phyloP scores from a whole-genome alignment of 2,329 filamentous ascomycete genomes.

The Stagonosporopsis tanaceti region DNA sequence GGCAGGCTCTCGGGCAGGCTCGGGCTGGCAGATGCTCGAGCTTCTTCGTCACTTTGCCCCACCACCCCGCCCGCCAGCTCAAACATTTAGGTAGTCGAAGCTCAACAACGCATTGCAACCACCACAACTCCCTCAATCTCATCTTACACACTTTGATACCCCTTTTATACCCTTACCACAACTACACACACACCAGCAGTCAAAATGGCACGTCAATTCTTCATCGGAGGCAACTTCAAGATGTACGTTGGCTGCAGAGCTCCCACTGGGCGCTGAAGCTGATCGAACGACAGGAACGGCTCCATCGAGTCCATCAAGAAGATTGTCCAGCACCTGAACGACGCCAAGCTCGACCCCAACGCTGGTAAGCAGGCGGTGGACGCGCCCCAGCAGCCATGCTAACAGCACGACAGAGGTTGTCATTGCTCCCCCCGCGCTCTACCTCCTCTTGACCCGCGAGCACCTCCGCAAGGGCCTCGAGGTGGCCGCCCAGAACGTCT shows the following conservation, averaged over 20 bases:
- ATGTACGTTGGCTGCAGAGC: slow-evolving; percentile 67
- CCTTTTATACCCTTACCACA: slow-evolving; percentile 11
- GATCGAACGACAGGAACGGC: slow-evolving; percentile 77
- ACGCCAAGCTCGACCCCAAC: slow-evolving; percentile 79
- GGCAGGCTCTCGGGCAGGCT: slow-evolving; percentile 21
- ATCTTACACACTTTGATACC: slow-evolving; percentile 16
- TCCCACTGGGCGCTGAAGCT: slow-evolving; percentile 1
- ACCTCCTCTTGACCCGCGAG: slow-evolving; percentile 86
- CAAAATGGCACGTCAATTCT: slow-evolving; percentile 94
- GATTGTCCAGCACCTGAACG: slow-evolving; percentile 90
- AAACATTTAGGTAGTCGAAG: slow-evolving; percentile 31
- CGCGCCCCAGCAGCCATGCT: neutral
- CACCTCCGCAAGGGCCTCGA: slow-evolving; percentile 77
- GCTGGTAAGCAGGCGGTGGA: slow-evolving; percentile 65
- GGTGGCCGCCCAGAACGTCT: slow-evolving; percentile 96
- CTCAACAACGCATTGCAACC: slow-evolving; percentile 45
- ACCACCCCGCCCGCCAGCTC: slow-evolving; percentile 34
- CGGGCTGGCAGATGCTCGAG: slow-evolving; percentile 25
- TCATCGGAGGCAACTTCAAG: slow-evolving; percentile 99
- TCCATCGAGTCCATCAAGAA: slow-evolving; percentile 86
- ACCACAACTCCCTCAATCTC: slow-evolving; percentile 21
- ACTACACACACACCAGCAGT: slow-evolving; percentile 34
- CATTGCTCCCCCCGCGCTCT: slow-evolving; percentile 87
- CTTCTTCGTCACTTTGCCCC: slow-evolving; percentile 31
- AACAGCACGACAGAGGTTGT: slow-evolving; percentile 77